Conservation (phyloP, 305 asterid genomes). For the Rubia tinctorum region DNA sequence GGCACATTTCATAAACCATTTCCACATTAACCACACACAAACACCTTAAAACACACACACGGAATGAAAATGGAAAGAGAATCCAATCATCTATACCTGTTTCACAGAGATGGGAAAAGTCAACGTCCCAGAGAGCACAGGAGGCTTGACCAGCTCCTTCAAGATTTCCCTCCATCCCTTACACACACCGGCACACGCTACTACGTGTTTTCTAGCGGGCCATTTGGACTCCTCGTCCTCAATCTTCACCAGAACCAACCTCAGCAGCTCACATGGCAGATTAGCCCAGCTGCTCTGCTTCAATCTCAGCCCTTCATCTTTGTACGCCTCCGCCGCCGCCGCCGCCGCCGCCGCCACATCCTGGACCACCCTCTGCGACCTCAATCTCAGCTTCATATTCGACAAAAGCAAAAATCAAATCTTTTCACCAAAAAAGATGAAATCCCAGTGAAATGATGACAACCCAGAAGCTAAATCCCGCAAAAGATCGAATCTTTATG, state of each 20-base stretch:
- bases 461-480: not conserved
- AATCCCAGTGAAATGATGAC: not conserved
- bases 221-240: slow-evolving; percentile 70
- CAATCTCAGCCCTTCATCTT: slow-evolving; percentile 24
- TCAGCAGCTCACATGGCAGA: slow-evolving; percentile 71
- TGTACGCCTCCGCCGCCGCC: slow-evolving; percentile 46
- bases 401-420: slow-evolving; percentile 13
- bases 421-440: not conserved
- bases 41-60: not conserved
- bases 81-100: slow-evolving; percentile 27
- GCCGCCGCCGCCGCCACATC: slow-evolving; percentile 41
- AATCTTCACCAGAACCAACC: slow-evolving; percentile 63
- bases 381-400: slow-evolving; percentile 55
- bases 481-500: slow-evolving; percentile 7
- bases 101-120: slow-evolving; percentile 83
- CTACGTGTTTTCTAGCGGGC: slow-evolving; percentile 78
- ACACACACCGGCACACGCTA: slow-evolving; percentile 93
- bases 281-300: slow-evolving; percentile 54
- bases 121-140: slow-evolving; percentile 65
- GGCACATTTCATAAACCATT: not conserved
- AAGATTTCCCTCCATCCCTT: slow-evolving; percentile 80
- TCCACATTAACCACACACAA: no score
- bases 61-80: not conserved
- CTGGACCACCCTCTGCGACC: slow-evolving; percentile 77
- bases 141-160: slow-evolving; percentile 66